Percentiles rank a stretch among this genome's conserved stretches.
phyloP scores from a whole-genome alignment of 2,329 filamentous ascomycete genomes.

The Penicillium hordei region DNA sequence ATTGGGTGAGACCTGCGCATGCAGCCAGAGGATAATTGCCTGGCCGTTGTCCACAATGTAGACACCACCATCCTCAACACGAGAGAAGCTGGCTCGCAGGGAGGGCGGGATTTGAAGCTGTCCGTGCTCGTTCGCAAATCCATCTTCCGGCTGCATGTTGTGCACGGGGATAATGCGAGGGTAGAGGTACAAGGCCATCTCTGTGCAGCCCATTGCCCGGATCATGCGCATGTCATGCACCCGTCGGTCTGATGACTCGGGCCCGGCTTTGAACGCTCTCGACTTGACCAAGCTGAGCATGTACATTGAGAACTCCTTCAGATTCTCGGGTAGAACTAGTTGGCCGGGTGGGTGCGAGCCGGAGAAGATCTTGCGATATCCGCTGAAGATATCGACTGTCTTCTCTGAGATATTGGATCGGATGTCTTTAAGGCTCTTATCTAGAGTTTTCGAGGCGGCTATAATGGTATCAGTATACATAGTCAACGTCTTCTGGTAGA shows the following conservation, averaged over 20 bases:
- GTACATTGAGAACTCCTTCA: slow-evolving; percentile 97
- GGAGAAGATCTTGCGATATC: slow-evolving; percentile 89
- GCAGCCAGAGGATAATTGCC: slow-evolving; percentile 86
- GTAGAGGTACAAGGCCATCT: slow-evolving; percentile 90
- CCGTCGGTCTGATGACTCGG: slow-evolving; percentile 84
- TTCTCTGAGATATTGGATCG: slow-evolving; percentile 81
- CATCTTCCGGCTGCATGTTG: slow-evolving; percentile 81
- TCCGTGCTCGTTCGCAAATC: slow-evolving; percentile 89
- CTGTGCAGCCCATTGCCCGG: slow-evolving; percentile 78
- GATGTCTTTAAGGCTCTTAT: slow-evolving; percentile 80
- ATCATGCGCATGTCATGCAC: slow-evolving; percentile 91
- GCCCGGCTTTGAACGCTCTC: slow-evolving; percentile 85
- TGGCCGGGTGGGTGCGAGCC: slow-evolving; percentile 85
- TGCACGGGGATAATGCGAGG: slow-evolving; percentile 90
- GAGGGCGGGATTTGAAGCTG: slow-evolving; percentile 80
- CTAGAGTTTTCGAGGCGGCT: slow-evolving; percentile 78
- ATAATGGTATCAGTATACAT: slow-evolving; percentile 23
- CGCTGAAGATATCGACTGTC: slow-evolving; percentile 86
- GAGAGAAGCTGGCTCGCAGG: slow-evolving; percentile 79
- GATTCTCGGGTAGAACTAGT: slow-evolving; percentile 88
- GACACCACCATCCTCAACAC: slow-evolving; percentile 87
- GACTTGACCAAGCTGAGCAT: slow-evolving; percentile 87
- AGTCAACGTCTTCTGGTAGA: background rate
- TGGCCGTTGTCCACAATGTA: slow-evolving; percentile 97
- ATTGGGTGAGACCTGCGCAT: slow-evolving; percentile 88